Conservation (phyloP, 441 rosid species). For the Gossypium gossypioides region DNA sequence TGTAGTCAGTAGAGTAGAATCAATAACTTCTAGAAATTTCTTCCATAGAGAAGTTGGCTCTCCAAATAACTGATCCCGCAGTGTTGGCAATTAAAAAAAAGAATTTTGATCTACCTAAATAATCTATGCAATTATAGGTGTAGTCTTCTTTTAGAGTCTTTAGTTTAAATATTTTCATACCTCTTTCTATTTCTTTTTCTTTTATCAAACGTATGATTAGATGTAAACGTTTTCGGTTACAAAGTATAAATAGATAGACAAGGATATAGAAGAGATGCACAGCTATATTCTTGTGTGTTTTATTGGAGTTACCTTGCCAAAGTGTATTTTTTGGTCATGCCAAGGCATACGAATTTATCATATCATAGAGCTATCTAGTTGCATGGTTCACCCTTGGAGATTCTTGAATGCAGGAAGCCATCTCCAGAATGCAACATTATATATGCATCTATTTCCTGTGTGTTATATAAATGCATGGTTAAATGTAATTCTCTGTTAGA, state of each 20-base stretch:
- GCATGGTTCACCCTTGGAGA: background rate
- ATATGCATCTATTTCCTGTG: background rate
- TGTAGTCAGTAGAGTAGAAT: background rate
- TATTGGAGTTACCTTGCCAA: background rate
- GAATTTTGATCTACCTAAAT: background rate
- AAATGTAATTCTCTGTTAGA: background rate
- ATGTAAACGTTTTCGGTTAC: background rate
- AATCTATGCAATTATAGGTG: slow-evolving; percentile 5
- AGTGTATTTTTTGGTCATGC: background rate
- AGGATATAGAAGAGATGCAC: background rate
- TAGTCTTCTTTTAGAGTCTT: background rate
- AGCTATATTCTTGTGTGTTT: background rate
- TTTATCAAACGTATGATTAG: background rate
- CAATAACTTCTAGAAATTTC: background rate
- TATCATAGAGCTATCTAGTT: background rate
- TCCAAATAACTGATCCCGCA: background rate
- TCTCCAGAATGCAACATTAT: background rate
- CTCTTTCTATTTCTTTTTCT: background rate
- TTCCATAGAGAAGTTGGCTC: background rate
- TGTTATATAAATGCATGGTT: background rate
- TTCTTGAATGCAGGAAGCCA: background rate
- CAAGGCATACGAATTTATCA: background rate
- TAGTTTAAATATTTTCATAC: background rate
- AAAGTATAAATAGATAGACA: background rate
- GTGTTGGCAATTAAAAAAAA: background rate